Evolutionary conservation across 192 early-diverging fungal genomes (phyloP).

Genomic region (Umbelopsis isabellina): DNA sequence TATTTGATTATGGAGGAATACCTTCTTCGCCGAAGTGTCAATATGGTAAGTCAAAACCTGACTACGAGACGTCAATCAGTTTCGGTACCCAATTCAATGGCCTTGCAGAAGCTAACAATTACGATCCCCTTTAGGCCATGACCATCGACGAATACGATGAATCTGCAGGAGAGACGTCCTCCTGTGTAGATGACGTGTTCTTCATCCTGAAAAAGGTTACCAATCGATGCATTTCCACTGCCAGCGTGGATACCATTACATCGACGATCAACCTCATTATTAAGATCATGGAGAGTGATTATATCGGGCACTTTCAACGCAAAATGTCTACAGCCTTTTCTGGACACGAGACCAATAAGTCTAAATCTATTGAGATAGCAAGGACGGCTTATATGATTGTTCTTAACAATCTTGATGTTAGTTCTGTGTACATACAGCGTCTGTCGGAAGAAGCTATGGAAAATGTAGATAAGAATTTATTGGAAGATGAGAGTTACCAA

Average conservation of each 20-base stretch:
- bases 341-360: conserved; percentile 26
- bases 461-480: conserved; percentile 46
- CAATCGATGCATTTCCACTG: conserved; percentile 72
- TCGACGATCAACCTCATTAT: conserved; percentile 72
- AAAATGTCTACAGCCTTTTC: conserved; percentile 57
- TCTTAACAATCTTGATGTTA: conserved; percentile 90
- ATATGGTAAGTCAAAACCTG: conserved; percentile 75
- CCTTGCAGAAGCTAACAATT: too few relatives aligned
- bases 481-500: conserved; percentile 53
- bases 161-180: conserved; percentile 47
- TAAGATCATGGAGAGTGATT: conserved; percentile 70
- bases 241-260: conserved; percentile 68
- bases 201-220: conserved; percentile 84
- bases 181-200: conserved; percentile 92
- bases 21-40: conserved; percentile 68
- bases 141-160: conserved; percentile 64
- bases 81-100: too few relatives aligned
- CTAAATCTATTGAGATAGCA: conserved; percentile 56
- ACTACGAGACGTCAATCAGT: too few relatives aligned
- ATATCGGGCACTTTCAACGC: conserved; percentile 65
- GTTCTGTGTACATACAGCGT: conserved; percentile 76
- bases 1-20: conserved; percentile 80
- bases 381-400: conserved; percentile 72
- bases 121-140: conserved; percentile 54
- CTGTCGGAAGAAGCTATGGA: conserved; percentile 68